A percentile compares a stretch with the other conserved stretches of the same genome.
Evolutionary conservation across 2,329 filamentous ascomycete species (phyloP).

Genomic region (Fusarium sp.): DNA sequence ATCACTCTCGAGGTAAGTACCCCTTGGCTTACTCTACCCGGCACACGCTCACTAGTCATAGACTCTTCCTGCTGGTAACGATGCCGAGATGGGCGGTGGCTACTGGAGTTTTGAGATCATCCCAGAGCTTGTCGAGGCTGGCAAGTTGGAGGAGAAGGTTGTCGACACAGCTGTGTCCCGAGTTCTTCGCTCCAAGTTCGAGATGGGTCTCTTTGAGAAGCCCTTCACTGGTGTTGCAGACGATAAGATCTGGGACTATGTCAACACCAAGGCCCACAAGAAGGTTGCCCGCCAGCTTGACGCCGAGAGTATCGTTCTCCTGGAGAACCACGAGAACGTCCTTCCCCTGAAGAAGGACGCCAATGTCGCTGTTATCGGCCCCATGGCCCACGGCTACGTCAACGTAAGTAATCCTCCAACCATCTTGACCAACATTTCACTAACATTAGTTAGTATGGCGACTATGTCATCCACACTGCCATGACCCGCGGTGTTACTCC

Average conservation of each 20-base stretch:
- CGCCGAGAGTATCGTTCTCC: constrained; percentile 71
- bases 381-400: constrained; percentile 79
- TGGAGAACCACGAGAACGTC: constrained; percentile 68
- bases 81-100: constrained; percentile 83
- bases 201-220: constrained; percentile 77
- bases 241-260: constrained; percentile 67
- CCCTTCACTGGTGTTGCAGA: constrained; percentile 72
- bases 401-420: constrained; percentile 63
- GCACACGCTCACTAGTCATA: constrained; percentile 43
- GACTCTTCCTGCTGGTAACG: constrained; percentile 76
- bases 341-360: constrained; percentile 72
- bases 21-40: accelerated
- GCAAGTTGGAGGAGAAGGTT: constrained; percentile 68
- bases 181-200: constrained; percentile 76
- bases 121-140: constrained; percentile 71
- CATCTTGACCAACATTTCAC: neutral
- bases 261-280: constrained; percentile 72
- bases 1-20: constrained; percentile 68
- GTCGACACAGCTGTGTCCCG: constrained; percentile 77
- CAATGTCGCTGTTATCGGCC: constrained; percentile 80
- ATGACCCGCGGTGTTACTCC: constrained; percentile 77
- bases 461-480: constrained; percentile 77
- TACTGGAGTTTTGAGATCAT: constrained; percentile 78
- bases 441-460: constrained; percentile 67
- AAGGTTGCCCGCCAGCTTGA: constrained; percentile 73